Conservation (phyloP, 768 basidiomycete genomes). For the Termitomyces sp. region DNA sequence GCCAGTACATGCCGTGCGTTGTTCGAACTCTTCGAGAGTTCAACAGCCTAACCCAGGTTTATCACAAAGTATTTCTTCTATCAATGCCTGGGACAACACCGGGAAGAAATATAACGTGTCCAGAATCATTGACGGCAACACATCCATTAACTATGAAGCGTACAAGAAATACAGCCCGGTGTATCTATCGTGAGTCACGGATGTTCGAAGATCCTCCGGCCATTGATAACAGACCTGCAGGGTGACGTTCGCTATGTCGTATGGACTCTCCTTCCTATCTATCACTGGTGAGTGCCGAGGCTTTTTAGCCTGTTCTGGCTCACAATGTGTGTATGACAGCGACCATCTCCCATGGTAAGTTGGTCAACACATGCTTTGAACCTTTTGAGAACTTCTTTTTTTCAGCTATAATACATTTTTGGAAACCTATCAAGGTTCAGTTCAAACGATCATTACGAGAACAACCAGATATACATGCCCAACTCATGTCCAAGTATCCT, state of each 20-base stretch:
- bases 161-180: slow-evolving; percentile 50
- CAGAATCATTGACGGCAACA: slow-evolving; percentile 38
- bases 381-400: not conserved
- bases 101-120: slow-evolving; percentile 44
- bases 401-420: slow-evolving; percentile 50
- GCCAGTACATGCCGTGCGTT: slow-evolving; percentile 57
- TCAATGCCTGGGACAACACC: slow-evolving; percentile 58
- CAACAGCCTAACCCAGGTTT: slow-evolving; percentile 11
- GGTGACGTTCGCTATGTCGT: slow-evolving; percentile 55
- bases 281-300: slow-evolving; percentile 49
- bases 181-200: slow-evolving; percentile 39
- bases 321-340: slow-evolving; percentile 22
- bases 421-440: slow-evolving; percentile 54
- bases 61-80: slow-evolving; percentile 39
- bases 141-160: slow-evolving; percentile 39
- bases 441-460: slow-evolving; percentile 50
- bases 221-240: slow-evolving; percentile 23
- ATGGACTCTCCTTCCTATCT: slow-evolving; percentile 59
- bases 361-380: not conserved
- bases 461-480: slow-evolving; percentile 59
- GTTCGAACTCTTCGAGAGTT: not conserved
- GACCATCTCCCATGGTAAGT: slow-evolving; percentile 45
- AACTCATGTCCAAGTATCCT: slow-evolving; percentile 56
- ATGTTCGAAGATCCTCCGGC: not conserved
- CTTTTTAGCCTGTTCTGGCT: not conserved